These are phyloP conservation scores for Wickerhamomyces chaumierensis DNA, from an alignment of 805 yeast species.

Conservation along the genomic window DNA sequence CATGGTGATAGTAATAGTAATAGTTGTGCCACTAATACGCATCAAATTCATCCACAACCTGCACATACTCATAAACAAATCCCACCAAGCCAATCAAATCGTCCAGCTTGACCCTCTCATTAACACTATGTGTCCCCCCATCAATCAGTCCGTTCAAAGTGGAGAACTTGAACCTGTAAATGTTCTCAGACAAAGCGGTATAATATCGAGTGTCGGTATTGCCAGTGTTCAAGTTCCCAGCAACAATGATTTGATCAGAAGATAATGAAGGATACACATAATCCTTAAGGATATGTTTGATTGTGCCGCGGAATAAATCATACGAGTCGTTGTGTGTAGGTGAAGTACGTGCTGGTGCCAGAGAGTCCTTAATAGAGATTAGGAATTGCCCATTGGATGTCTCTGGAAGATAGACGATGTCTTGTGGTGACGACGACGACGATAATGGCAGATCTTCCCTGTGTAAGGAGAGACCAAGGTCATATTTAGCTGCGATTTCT, in stretches of 20 bases:
- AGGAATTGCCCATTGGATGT: constrained; percentile 31
- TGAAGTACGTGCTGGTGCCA: constrained; percentile 44
- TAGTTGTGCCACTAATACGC: too few relatives aligned
- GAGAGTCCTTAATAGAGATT: constrained; percentile 7
- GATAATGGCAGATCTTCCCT: constrained; percentile 7
- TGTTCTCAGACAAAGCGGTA: constrained; percentile 50
- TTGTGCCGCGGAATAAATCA: constrained; percentile 49
- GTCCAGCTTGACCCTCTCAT: constrained; percentile 40
- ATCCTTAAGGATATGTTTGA: constrained; percentile 53
- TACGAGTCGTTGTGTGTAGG: constrained; percentile 38
- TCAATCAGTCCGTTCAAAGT: constrained; percentile 23
- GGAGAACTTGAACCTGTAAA: constrained; percentile 50
- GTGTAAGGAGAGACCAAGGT: constrained; percentile 28
- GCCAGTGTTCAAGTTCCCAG: constrained; percentile 55
- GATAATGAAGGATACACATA: constrained; percentile 23
- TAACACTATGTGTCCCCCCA: constrained; percentile 40
- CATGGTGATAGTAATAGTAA: too few relatives aligned
- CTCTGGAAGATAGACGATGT: constrained; percentile 4
- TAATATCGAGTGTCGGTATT: constrained; percentile 63
- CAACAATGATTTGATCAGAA: constrained; percentile 25
- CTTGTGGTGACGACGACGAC: too few relatives aligned
- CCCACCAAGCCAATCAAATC: constrained; percentile 42
- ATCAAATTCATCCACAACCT: constrained; percentile 25
- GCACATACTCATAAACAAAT: constrained; percentile 37
- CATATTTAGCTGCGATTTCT: constrained; percentile 28